Evolutionary conservation across 768 basidiomycete genomes (phyloP), one percentile per base, ranked within the genome.

Genomic region (Mrakia gelida): DNA sequence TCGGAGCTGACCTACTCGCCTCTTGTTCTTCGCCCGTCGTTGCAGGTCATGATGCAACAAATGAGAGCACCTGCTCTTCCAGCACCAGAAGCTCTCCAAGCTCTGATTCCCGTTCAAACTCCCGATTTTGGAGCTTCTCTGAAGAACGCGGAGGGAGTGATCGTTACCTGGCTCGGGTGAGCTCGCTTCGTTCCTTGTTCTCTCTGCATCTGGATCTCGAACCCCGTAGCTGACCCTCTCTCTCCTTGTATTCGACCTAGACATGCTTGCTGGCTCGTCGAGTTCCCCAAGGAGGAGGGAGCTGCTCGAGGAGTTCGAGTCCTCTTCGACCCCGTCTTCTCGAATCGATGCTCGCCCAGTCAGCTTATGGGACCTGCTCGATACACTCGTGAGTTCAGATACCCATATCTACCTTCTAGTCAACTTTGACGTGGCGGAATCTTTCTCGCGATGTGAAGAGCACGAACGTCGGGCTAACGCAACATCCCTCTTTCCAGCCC

Each of bases 261-360:
- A 15, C 88, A 89, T 82, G 88, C 88, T 0, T 88, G 86, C 71
- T 88, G 88, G 82, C 82, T 88, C 6, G 83, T 89, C 21, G 88
- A 89, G 82, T 83, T 89, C 65, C 88, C 88, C 2, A 82, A 81
- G 9, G 80, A 84, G 1, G 81, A 83, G 6, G 81, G 80, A 2
- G 78, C 80, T 13, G 72, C 78, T 74, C 83, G 84, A 62, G 88
- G 88, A 15, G 83, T 86, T 5, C 84, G 88, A 9, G 85, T 89
- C 41, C 82, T 89, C 3, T 88, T 88, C 79, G 88, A 89, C 76
- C 88, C 82, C 0, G 82, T 82, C 5, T 89, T 88, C 81, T 88
- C 87, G 75, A 85, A 88, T 73, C 85, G 88, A 4, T 89, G 88
- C 81, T 87, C 87, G 32, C 88, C 88, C 0, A 85, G 82, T 72